Percentiles rank a stretch among this genome's conserved stretches.
Evolutionary conservation across 2,329 filamentous ascomycete species (phyloP).

Genomic region (Diaporthe nobilis): DNA sequence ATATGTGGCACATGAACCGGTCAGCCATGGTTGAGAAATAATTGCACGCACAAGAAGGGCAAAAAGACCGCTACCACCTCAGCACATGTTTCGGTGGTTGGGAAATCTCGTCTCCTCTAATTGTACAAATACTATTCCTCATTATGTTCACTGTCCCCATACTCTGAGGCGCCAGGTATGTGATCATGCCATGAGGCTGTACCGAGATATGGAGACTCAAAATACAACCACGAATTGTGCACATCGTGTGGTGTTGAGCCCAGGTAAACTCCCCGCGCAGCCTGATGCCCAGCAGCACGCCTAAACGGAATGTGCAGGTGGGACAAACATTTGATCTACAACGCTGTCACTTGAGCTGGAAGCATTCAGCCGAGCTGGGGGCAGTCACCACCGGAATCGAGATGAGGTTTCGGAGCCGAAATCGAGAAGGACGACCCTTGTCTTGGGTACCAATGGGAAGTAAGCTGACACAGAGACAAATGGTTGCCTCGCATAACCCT

Average conservation of each 20-base stretch:
- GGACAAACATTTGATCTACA: not conserved
- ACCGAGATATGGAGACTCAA: not conserved
- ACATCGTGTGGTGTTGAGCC: too few species aligned
- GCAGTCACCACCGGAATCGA: not conserved
- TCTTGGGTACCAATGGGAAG: conserved; percentile 1
- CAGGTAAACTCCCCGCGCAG: not conserved
- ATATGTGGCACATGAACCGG: conserved; percentile 29
- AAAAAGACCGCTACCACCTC: not conserved
- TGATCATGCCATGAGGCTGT: not conserved
- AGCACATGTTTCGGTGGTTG: not conserved
- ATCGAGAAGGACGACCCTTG: not conserved
- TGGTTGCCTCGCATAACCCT: conserved; percentile 6
- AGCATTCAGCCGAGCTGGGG: not conserved
- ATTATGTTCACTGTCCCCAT: too few species aligned
- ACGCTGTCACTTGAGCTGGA: not conserved
- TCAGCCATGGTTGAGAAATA: conserved; percentile 38
- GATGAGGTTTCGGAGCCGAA: conserved; percentile 12
- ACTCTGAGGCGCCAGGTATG: not conserved
- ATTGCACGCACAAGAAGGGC: not conserved
- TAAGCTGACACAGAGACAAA: not conserved
- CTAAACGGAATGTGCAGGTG: not conserved
- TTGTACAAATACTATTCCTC: not conserved
- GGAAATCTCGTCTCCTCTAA: not conserved
- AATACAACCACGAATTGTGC: not conserved
- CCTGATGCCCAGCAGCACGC: not conserved